A percentile compares a stretch with the other conserved stretches of the same genome.
Evolutionary conservation across 352 stramenopile genomes (phyloP).

Genomic region (Globisporangium cylindrosporum): DNA sequence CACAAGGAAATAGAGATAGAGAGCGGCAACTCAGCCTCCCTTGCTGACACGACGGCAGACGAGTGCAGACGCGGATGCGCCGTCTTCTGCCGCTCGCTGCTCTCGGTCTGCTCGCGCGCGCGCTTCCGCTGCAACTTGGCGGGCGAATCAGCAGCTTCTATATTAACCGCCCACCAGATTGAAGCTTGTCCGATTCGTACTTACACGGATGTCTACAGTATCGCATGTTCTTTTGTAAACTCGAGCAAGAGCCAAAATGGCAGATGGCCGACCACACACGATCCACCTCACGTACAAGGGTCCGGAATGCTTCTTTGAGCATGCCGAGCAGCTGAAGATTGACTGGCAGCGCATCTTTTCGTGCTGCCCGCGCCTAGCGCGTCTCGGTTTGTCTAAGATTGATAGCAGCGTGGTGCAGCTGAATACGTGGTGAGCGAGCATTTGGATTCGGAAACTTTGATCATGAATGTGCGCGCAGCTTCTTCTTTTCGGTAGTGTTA

Average conservation of each 20-base stretch:
- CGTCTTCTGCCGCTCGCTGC: neutral
- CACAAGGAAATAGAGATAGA: neutral
- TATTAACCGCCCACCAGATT: neutral
- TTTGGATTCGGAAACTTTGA: no score
- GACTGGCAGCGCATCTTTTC: conserved; percentile 19
- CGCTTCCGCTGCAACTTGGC: neutral
- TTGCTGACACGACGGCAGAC: neutral
- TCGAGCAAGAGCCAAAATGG: neutral
- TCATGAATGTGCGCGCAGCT: no score
- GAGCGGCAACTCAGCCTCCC: neutral
- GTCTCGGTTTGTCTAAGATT: conserved; percentile 16
- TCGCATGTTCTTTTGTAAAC: neutral
- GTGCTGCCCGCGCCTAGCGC: neutral
- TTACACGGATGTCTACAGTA: neutral
- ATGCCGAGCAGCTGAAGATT: conserved; percentile 3
- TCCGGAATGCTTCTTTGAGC: neutral
- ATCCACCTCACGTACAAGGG: neutral
- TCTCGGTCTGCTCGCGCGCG: neutral
- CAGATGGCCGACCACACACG: neutral
- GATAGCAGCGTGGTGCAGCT: no score
- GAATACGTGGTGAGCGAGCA: no score
- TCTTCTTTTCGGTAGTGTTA: no score
- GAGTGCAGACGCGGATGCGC: neutral
- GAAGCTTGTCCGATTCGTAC: neutral
- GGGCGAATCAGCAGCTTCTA: neutral